Conservation (phyloP, 148 eudicot species). For the Polygonum maritimum region DNA sequence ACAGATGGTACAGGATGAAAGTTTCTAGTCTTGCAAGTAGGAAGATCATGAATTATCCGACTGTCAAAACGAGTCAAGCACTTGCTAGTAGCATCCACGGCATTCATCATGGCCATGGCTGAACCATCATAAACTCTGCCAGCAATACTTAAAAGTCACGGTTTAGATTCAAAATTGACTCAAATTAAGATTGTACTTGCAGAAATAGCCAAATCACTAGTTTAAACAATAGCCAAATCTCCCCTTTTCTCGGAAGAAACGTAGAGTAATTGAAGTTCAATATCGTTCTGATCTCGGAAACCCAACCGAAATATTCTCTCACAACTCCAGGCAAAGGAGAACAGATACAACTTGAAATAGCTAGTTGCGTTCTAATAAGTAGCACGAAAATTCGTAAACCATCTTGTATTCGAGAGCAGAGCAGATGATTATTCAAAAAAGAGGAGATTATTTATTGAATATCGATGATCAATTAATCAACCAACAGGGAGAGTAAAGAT, state of each 20-base stretch:
- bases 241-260: background rate
- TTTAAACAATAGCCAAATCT: background rate
- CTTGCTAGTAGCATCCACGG: conserved; percentile 32
- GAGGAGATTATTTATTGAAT: background rate
- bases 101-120: conserved; percentile 48
- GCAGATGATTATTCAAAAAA: background rate
- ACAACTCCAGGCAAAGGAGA: background rate
- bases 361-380: background rate
- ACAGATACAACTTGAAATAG: background rate
- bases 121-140: conserved; percentile 42
- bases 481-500: background rate
- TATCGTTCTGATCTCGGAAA: background rate
- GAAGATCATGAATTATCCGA: conserved; percentile 24
- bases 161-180: background rate
- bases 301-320: background rate
- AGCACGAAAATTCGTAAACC: background rate
- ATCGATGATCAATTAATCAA: background rate
- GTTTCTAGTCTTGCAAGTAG: background rate
- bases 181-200: background rate
- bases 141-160: background rate
- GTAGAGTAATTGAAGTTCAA: background rate
- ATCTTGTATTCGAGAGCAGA: background rate
- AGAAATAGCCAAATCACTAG: background rate
- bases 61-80: conserved; percentile 23
- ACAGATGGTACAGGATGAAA: conserved; percentile 9